Base-by-base conservation (phyloP, 768 basidiomycete genomes). In the Xerocomus brunneocitrinus region DNA sequence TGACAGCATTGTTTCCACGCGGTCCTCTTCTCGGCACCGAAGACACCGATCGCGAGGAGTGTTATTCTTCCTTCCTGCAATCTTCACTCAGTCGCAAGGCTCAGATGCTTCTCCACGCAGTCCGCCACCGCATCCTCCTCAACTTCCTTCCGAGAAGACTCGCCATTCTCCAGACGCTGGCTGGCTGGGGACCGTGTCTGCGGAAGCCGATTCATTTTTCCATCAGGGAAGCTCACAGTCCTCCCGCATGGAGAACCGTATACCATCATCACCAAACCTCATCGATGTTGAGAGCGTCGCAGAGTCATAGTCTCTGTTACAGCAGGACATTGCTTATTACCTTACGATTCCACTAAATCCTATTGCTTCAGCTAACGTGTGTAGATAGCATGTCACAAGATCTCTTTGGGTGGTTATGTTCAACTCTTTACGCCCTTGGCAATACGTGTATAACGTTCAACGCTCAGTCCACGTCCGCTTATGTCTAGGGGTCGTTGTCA, bases 31-130 rank as follows among this genome's bases (percentile, higher is more conserved):
- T 42, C 78, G 79, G 44, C 68, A 74, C 43, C 70, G 80, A 52
- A 69, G 68, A 24, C 74, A 79, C 52, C 73, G 74, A 52, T 78
- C 78, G 45, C 78, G 83, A 38, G 83, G 86, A 32, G 80, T 89
- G 38, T 70, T 91, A 46, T 91, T 88, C 71, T 90, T 91, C 76
- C 77, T 92, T 47, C 90, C 90, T 22, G 87, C 89, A 32, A 84
- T 89, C 60, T 87, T 91, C 66, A 77, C 86, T 4, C 74, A 81
- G 9, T 66, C 71, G 13, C 69, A 67, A 41, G 61, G 57, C 45
- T 52, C 65, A 28, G 71, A 74, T 52, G 50, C 68, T 27, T 45
- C 58, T 50, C 61, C 61, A 49, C 67, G 67, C 19, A 71, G 66
- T 22, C 70, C 71, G 1, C 68, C 68, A 7, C 67, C 69, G 1